phyloP scores from a whole-genome alignment of 2,329 filamentous ascomycete genomes.

The Colletotrichum endophyticum region DNA sequence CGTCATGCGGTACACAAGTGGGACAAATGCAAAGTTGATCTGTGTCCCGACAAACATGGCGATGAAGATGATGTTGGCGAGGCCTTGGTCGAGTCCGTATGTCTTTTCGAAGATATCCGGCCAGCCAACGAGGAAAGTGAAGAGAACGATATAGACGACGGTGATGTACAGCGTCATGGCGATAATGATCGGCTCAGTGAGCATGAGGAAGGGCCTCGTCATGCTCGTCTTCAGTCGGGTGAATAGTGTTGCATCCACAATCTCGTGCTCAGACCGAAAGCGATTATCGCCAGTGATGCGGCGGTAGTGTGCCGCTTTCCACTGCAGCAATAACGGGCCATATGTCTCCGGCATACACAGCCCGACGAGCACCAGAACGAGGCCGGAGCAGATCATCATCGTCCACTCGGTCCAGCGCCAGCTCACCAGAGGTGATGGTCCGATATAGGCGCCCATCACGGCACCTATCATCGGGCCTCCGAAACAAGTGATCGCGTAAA shows the following conservation, averaged over 20 bases:
- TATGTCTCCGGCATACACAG: conserved; percentile 73
- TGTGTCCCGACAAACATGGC: conserved; percentile 47
- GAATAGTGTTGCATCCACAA: conserved; percentile 52
- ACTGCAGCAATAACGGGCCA: conserved; percentile 56
- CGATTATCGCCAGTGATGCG: conserved; percentile 65
- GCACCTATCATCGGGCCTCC: conserved; percentile 45
- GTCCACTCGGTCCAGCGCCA: conserved; percentile 73
- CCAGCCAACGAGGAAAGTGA: conserved; percentile 58
- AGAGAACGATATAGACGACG: conserved; percentile 57
- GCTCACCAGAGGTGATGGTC: conserved; percentile 53
- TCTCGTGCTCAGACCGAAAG: conserved; percentile 69
- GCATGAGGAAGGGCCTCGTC: conserved; percentile 44
- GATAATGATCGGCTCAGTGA: conserved; percentile 42
- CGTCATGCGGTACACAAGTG: conserved; percentile 37
- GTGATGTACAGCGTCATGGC: conserved; percentile 55
- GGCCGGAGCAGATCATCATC: conserved; percentile 66
- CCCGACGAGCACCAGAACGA: conserved; percentile 60
- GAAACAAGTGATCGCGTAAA: conserved; percentile 53
- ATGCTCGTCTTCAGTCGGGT: conserved; percentile 53
- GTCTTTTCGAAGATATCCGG: conserved; percentile 50
- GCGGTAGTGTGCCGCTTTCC: conserved; percentile 64
- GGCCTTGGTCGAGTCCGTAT: conserved; percentile 45
- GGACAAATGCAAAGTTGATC: conserved; percentile 34
- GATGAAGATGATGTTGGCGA: conserved; percentile 48
- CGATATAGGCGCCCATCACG: conserved; percentile 66